Conservation (phyloP, 148 eudicot genomes). For the Rhododendron henanense region DNA sequence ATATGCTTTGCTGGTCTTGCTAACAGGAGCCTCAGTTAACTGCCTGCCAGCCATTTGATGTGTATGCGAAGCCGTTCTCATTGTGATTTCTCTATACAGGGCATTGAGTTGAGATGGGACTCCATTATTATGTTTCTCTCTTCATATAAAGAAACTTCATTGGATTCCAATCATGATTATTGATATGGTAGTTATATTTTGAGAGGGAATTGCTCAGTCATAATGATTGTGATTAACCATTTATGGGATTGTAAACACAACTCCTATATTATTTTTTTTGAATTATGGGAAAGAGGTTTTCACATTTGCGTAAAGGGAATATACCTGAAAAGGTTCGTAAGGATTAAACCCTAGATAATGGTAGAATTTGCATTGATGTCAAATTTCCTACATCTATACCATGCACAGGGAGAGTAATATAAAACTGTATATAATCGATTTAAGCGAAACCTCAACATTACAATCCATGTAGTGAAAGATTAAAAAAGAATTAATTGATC, state of each 20-base stretch:
- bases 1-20: neutral
- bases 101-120: neutral
- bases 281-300: neutral
- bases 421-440: no score
- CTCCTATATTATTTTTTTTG: neutral
- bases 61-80: slow-evolving; percentile 72
- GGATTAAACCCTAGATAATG: neutral
- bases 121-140: neutral
- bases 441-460: neutral
- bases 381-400: neutral
- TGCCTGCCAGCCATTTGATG: slow-evolving; percentile 73
- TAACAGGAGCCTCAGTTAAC: slow-evolving; percentile 92
- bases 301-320: neutral
- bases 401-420: no score
- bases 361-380: neutral
- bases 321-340: neutral
- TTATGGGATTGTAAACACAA: neutral
- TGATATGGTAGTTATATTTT: neutral
- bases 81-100: slow-evolving; percentile 29
- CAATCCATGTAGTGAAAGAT: neutral
- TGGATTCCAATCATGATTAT: neutral
- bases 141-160: neutral
- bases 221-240: neutral
- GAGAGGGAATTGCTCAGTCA: neutral
- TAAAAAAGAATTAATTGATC: no score